These are phyloP conservation scores for Talaromyces sp. DNA, from an alignment of 2,329 filamentous ascomycete species.

Conservation along the genomic window DNA sequence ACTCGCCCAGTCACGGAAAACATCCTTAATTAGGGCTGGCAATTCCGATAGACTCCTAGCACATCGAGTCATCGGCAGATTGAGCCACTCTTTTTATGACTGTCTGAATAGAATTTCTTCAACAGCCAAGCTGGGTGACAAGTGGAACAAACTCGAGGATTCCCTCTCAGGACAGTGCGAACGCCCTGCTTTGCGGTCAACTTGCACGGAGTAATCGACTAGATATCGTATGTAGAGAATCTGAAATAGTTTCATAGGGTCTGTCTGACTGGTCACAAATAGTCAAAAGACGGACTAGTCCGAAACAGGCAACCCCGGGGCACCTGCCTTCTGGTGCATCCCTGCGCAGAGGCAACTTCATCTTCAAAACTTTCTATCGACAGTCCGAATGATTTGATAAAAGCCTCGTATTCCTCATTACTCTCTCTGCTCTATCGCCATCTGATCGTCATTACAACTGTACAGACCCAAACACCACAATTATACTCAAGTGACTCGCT, in stretches of 20 bases:
- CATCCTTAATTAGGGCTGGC: neutral
- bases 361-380: neutral
- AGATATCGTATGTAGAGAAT: neutral
- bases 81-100: neutral
- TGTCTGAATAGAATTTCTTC: neutral
- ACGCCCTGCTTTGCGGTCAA: neutral
- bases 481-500: neutral
- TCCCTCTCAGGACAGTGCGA: neutral
- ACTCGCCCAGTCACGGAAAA: neutral
- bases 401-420: slow-evolving; percentile 8
- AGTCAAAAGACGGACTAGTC: neutral
- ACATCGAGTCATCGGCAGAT: neutral
- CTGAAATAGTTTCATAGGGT: neutral
- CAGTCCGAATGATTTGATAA: neutral
- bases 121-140: neutral
- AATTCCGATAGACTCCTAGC: neutral
- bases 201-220: neutral
- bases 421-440: slow-evolving; percentile 1
- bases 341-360: slow-evolving; percentile 1
- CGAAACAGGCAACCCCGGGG: neutral
- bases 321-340: neutral
- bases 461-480: slow-evolving; percentile 3
- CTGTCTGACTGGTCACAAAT: neutral
- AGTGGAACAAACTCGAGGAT: neutral
- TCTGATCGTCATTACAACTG: neutral